Base-by-base conservation (phyloP, 2,329 filamentous ascomycete genomes). In the Arthrobotrys sphaeroides region DNA sequence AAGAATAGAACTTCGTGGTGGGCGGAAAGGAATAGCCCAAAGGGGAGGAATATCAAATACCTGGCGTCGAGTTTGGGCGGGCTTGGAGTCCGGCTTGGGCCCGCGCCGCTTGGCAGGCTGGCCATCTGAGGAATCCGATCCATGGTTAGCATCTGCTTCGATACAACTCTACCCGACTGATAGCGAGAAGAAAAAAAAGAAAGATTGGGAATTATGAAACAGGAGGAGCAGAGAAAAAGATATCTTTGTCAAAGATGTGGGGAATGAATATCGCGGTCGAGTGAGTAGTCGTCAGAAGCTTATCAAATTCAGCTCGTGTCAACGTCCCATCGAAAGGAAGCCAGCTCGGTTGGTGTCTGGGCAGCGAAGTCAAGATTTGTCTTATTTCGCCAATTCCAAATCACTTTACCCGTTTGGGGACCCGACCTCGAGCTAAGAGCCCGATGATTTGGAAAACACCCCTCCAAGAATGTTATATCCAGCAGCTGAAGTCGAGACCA, bases 31-130 rank as follows among this genome's bases (percentile, higher is more conserved):
- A n/a, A 60, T 33, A 51, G 53, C 40, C 16, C 31, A 49, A 28
- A n/a, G 64, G 16, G 45, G 24, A 31, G 49, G 59, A 68, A 76
- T 76, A 57, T 77, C 65, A 76, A 98, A 85, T 83, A 98, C 94
- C 82, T 98, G 95, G 78, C 94, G 89, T 77, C 94, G 88, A 18
- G 94, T 98, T 80, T 97, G 84, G 47, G 95, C 94, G 16, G 95
- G 95, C 82, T 96, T 97, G 85, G 91, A 96, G 82, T 98, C 95
- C 18, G 95, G 95, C 82, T 98, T 98, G 0, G 95, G 95, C 0
- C 95, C 95, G 82, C 95, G 89, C 78, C 92, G 89, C 84, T 98
- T 99, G 1, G 92, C 89, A 6, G 91, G 87, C 80, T 95, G 90
- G 49, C 93, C 94, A 85, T 97, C 94, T 90, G 40, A 43, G 20